phyloP scores from a whole-genome alignment of 768 basidiomycete genomes.

The Termitomyces sp. region DNA sequence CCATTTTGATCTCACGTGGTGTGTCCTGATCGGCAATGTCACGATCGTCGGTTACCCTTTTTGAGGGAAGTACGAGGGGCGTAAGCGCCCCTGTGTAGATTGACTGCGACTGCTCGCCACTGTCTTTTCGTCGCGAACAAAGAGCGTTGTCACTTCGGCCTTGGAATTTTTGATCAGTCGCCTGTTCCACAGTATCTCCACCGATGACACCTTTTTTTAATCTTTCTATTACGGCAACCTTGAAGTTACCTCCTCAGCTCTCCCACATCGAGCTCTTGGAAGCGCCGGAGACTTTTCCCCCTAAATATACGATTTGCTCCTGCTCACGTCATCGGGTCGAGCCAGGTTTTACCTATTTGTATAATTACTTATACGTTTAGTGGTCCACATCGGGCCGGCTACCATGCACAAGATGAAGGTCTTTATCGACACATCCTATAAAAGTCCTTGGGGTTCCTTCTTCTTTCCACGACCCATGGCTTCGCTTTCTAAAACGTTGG shows the following conservation, averaged over 20 bases:
- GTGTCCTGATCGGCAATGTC: not conserved
- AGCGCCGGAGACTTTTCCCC: constrained; percentile 1
- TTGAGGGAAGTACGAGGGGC: not conserved
- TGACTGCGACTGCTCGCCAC: not conserved
- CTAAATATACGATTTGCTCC: not conserved
- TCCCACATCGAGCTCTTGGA: not conserved
- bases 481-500: constrained; percentile 3
- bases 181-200: not conserved
- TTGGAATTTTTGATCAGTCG: not conserved
- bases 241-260: not conserved
- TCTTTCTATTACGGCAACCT: not conserved
- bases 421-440: constrained; percentile 1
- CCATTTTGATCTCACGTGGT: not conserved
- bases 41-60: not conserved
- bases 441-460: constrained; percentile 1
- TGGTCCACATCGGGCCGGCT: constrained; percentile 6
- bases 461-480: constrained; percentile 10
- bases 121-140: not conserved
- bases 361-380: constrained; percentile 8
- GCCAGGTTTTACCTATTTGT: not conserved
- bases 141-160: not conserved
- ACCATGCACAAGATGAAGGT: constrained; percentile 4
- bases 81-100: not conserved
- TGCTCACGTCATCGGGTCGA: constrained; percentile 7
- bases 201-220: not conserved